Evolutionary conservation across 805 yeast species (phyloP).

Genomic region (Sungouiella blattae): DNA sequence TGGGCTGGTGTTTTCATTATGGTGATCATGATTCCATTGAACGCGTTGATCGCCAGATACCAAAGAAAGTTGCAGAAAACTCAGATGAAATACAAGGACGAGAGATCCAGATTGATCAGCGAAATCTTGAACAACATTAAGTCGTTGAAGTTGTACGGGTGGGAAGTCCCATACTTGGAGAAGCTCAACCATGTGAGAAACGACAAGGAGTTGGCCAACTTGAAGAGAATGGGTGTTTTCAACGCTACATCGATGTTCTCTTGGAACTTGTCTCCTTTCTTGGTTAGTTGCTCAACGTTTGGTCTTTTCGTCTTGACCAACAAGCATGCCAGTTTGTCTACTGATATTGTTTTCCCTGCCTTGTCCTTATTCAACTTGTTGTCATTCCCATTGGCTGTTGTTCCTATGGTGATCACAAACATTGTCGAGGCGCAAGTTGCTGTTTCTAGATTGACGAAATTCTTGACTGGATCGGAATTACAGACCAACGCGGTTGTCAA

Average conservation of each 20-base stretch:
- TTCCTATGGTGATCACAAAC: constrained; percentile 86
- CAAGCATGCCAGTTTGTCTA: constrained; percentile 61
- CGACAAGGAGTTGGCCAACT: constrained; percentile 74
- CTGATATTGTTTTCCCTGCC: constrained; percentile 92
- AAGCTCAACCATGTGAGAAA: constrained; percentile 81
- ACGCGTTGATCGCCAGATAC: constrained; percentile 61
- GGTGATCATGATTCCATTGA: constrained; percentile 74
- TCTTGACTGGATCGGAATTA: constrained; percentile 72
- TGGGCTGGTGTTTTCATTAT: constrained; percentile 91
- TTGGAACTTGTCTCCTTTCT: constrained; percentile 83
- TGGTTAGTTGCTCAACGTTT: constrained; percentile 88
- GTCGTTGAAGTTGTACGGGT: constrained; percentile 88
- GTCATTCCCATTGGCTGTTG: constrained; percentile 85
- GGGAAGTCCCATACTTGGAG: constrained; percentile 85
- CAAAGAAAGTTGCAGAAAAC: constrained; percentile 73
- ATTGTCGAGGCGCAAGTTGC: constrained; percentile 89
- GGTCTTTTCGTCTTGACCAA: constrained; percentile 67
- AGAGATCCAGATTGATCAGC: constrained; percentile 82
- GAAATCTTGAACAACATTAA: constrained; percentile 90
- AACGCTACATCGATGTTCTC: constrained; percentile 69
- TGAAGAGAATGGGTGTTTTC: constrained; percentile 69
- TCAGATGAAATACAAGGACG: constrained; percentile 90
- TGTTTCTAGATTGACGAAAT: constrained; percentile 65
- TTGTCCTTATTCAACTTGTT: constrained; percentile 82
- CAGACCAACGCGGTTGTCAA: constrained; percentile 73